Evolutionary conservation across 1,284 basidiomycete species (phyloP).

Genomic region (Cutaneotrichosporon sp.): DNA sequence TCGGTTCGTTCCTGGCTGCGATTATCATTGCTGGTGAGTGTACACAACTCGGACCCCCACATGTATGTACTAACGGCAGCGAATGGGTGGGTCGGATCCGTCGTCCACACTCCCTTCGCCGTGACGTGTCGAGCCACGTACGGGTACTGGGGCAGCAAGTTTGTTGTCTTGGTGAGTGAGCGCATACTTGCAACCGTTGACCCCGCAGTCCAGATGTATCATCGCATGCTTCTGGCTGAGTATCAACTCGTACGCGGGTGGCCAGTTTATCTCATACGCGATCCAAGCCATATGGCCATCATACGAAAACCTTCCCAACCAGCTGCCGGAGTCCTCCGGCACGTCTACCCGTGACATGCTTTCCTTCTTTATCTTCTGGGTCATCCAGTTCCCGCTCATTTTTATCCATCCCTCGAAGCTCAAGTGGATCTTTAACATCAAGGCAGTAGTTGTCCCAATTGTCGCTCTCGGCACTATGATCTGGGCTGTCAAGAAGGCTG

Average conservation of each 20-base stretch:
- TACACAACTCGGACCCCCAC: too few relatives aligned
- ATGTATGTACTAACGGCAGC: slow-evolving; percentile 19
- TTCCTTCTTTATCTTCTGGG: slow-evolving; percentile 74
- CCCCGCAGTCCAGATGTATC: slow-evolving; percentile 57
- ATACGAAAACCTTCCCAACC: slow-evolving; percentile 60
- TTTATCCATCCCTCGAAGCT: slow-evolving; percentile 70
- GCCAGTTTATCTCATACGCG: slow-evolving; percentile 53
- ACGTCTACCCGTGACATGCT: slow-evolving; percentile 59
- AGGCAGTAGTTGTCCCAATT: slow-evolving; percentile 60
- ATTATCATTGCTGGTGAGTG: slow-evolving; percentile 31
- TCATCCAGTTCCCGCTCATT: slow-evolving; percentile 58
- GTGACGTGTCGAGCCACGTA: slow-evolving; percentile 69
- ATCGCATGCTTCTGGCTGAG: slow-evolving; percentile 76
- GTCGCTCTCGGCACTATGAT: slow-evolving; percentile 67
- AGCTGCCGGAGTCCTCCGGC: slow-evolving; percentile 56
- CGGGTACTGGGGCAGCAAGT: slow-evolving; percentile 59
- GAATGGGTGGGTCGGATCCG: slow-evolving; percentile 67
- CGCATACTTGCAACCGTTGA: too few relatives aligned
- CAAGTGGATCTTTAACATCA: slow-evolving; percentile 65
- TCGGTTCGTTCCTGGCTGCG: slow-evolving; percentile 30
- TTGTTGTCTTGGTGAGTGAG: slow-evolving; percentile 50
- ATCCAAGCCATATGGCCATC: slow-evolving; percentile 74
- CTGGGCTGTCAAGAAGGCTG: slow-evolving; percentile 52
- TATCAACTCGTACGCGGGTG: slow-evolving; percentile 55
- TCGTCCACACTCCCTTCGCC: slow-evolving; percentile 64